These are phyloP conservation scores for Ostreobium quekettii DNA, from an alignment of 139 green algal genomes.

Conservation along the genomic window DNA sequence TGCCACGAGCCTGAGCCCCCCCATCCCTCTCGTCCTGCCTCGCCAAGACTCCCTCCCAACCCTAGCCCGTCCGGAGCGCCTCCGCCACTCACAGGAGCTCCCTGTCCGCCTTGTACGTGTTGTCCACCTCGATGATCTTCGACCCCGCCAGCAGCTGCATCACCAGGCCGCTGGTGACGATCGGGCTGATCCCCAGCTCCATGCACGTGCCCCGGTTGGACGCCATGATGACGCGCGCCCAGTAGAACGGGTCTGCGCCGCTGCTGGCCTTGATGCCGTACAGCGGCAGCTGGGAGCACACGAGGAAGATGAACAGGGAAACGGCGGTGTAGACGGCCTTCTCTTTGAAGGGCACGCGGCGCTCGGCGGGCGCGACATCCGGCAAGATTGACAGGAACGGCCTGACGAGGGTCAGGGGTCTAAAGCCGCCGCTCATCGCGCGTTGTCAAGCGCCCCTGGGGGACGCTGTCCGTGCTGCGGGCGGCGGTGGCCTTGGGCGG, in stretches of 20 bases:
- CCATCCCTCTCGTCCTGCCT: too few species aligned
- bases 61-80: too few species aligned
- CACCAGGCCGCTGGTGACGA: slow-evolving; percentile 92
- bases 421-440: slow-evolving; percentile 5
- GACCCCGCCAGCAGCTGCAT: slow-evolving; percentile 95
- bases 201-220: slow-evolving; percentile 94
- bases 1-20: too few species aligned
- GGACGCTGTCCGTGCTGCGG: too few species aligned
- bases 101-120: slow-evolving; percentile 90
- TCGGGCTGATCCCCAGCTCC: slow-evolving; percentile 96
- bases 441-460: too few species aligned
- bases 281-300: slow-evolving; percentile 94
- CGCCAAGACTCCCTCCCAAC: too few species aligned
- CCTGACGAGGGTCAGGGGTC: slow-evolving; percentile 68
- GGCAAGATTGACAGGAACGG: slow-evolving; percentile 83
- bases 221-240: slow-evolving; percentile 96
- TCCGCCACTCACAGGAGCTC: slow-evolving; percentile 70
- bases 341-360: slow-evolving; percentile 74
- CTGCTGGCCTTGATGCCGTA: slow-evolving; percentile 91
- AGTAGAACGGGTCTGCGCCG: slow-evolving; percentile 93
- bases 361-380: slow-evolving; percentile 64
- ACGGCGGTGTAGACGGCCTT: slow-evolving; percentile 87
- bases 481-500: too few species aligned
- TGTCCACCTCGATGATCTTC: slow-evolving; percentile 98
- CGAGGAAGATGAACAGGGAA: slow-evolving; percentile 94